Evolutionary conservation across 2,329 filamentous ascomycete genomes (phyloP).

Genomic region (Setomelanomma holmii): DNA sequence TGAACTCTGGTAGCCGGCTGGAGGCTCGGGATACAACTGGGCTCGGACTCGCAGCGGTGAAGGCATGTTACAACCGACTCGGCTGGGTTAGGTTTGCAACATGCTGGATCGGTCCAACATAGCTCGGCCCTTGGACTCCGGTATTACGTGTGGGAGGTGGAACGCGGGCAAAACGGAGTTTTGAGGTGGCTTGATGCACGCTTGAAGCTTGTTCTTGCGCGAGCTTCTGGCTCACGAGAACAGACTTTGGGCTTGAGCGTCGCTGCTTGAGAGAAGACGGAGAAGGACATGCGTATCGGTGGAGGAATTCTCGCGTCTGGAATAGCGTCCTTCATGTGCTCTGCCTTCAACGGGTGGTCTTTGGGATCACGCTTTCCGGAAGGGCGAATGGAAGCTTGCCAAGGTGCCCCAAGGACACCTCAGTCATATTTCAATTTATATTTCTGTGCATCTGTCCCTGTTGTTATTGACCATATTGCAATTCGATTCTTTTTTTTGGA

Average conservation of each 20-base stretch:
- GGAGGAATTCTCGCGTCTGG: conserved; percentile 39
- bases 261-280: conserved; percentile 36
- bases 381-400: conserved; percentile 24
- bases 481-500: too few species aligned
- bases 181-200: conserved; percentile 47
- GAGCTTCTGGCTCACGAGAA: conserved; percentile 34
- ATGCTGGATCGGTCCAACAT: conserved; percentile 45
- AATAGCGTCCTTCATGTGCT: conserved; percentile 20
- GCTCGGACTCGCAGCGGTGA: conserved; percentile 50
- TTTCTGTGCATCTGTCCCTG: too few species aligned
- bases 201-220: conserved; percentile 22
- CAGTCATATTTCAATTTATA: not conserved
- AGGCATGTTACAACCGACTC: conserved; percentile 25
- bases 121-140: conserved; percentile 50
- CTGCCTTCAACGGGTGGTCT: conserved; percentile 33
- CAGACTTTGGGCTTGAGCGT: conserved; percentile 42
- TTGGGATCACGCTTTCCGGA: conserved; percentile 21
- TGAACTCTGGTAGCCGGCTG: conserved; percentile 37
- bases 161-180: conserved; percentile 20
- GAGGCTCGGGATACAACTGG: conserved; percentile 48
- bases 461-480: too few species aligned
- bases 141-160: conserved; percentile 32
- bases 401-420: not conserved
- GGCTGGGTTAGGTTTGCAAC: conserved; percentile 23
- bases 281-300: conserved; percentile 34